phyloP scores from a whole-genome alignment of 257 asterid genomes.

The Nemophila menziesii region DNA sequence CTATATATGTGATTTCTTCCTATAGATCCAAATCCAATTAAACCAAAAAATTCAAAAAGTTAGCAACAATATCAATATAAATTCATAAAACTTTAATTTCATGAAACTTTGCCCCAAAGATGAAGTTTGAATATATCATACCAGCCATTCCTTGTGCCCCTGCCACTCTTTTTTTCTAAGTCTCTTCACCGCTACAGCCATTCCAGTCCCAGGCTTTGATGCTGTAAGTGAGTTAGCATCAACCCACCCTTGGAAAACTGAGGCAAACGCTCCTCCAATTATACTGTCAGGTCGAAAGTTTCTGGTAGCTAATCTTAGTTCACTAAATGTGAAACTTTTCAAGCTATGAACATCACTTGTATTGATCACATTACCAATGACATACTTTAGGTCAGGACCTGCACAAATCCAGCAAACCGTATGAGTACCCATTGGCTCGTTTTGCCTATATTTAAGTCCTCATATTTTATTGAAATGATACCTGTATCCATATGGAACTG shows the following conservation, averaged over 20 bases:
- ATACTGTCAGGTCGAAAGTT: conserved; percentile 72
- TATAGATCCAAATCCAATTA: conserved; percentile 5
- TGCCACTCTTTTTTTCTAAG: conserved; percentile 71
- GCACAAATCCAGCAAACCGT: too few relatives aligned
- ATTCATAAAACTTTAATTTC: too few relatives aligned
- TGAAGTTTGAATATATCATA: too few relatives aligned
- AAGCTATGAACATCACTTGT: too few relatives aligned
- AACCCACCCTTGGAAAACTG: conserved; percentile 78
- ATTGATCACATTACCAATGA: too few relatives aligned
- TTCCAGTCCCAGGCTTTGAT: conserved; percentile 50
- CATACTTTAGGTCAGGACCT: too few relatives aligned
- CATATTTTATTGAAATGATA: too few relatives aligned
- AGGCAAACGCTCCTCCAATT: conserved; percentile 76
- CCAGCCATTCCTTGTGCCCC: conserved; percentile 93
- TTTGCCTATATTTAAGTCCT: too few relatives aligned
- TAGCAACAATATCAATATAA: too few relatives aligned
- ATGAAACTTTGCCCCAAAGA: conserved; percentile 11
- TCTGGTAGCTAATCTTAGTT: conserved; percentile 66
- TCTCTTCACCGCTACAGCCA: conserved; percentile 66
- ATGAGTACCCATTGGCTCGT: too few relatives aligned
- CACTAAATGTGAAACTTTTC: conserved; percentile 42
- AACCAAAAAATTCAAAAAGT: too few relatives aligned
- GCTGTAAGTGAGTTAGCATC: conserved; percentile 53
- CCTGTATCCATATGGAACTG: too few relatives aligned
- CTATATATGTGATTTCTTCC: conserved; percentile 34